phyloP scores from a whole-genome alignment of 2,329 filamentous ascomycete genomes.

The Metarhizium humberi region DNA sequence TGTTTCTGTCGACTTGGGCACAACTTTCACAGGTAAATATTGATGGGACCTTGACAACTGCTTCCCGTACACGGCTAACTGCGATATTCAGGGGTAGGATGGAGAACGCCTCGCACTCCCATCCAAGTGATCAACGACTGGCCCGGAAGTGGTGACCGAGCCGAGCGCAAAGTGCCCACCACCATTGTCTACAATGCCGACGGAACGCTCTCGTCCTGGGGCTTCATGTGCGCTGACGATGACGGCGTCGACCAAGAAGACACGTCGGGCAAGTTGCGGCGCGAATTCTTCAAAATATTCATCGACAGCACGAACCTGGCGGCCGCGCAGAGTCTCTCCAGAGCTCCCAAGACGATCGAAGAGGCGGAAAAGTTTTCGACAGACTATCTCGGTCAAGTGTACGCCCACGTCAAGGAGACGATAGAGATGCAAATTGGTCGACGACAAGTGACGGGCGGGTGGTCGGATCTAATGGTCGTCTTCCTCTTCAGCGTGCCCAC shows the following conservation, averaged over 20 bases:
- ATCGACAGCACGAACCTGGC: constrained; percentile 36
- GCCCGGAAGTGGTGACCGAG: constrained; percentile 41
- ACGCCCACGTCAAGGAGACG: constrained; percentile 25
- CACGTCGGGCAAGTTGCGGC: constrained; percentile 19
- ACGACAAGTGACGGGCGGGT: constrained; percentile 23
- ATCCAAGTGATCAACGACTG: constrained; percentile 41
- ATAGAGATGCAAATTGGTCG: constrained; percentile 30
- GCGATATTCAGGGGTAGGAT: constrained; percentile 19
- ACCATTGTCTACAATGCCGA: constrained; percentile 36
- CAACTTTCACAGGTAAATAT: too few relatives aligned
- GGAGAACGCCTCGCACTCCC: constrained; percentile 28
- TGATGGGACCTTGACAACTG: too few relatives aligned
- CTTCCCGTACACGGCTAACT: neutral
- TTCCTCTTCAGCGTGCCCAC: constrained; percentile 51
- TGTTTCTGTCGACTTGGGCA: too few relatives aligned
- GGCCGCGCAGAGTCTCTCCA: constrained; percentile 32
- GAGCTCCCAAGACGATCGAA: constrained; percentile 26
- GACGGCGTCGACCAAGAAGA: constrained; percentile 18
- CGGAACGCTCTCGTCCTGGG: constrained; percentile 38
- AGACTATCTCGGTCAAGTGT: constrained; percentile 40
- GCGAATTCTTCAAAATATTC: constrained; percentile 48
- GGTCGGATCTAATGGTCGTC: constrained; percentile 35
- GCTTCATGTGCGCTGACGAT: constrained; percentile 40
- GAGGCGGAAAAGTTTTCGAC: constrained; percentile 26
- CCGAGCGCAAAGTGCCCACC: constrained; percentile 47